Evolutionary conservation across 75 land plant species (phyloP).

Genomic region (Chamaecyparis obtusa): DNA sequence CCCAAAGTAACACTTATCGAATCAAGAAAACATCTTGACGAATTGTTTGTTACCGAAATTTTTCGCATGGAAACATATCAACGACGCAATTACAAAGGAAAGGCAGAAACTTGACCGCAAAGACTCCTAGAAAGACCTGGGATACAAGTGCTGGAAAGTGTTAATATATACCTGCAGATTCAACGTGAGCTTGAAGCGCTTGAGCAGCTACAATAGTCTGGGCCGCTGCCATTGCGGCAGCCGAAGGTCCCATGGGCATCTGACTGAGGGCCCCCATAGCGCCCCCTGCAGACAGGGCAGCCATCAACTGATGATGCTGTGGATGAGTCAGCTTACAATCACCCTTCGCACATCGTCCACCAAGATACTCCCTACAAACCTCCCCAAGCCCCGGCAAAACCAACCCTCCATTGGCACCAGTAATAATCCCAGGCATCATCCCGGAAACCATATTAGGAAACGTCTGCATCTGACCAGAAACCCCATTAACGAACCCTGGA

Average conservation of each 20-base stretch:
- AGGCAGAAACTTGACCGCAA: no score
- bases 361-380: conserved; percentile 37
- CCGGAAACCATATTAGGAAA: conserved; percentile 53
- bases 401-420: conserved; percentile 33
- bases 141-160: not conserved
- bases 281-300: conserved; percentile 34
- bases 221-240: conserved; percentile 41
- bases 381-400: conserved; percentile 30
- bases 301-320: conserved; percentile 36
- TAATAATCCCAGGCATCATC: conserved; percentile 22
- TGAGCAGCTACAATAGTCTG: conserved; percentile 36
- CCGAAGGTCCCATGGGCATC: conserved; percentile 39
- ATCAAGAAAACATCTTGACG: not conserved
- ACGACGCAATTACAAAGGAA: no score
- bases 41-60: no score
- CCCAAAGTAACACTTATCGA: not conserved
- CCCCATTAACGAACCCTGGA: not conserved
- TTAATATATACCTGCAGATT: not conserved
- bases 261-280: conserved; percentile 34
- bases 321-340: conserved; percentile 33
- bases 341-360: conserved; percentile 19
- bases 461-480: conserved; percentile 38
- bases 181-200: conserved; percentile 27
- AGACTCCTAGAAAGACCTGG: not conserved
- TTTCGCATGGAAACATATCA: no score